Base-by-base conservation (phyloP, 1,284 basidiomycete genomes). In the Microbotryomycetes sp. region DNA sequence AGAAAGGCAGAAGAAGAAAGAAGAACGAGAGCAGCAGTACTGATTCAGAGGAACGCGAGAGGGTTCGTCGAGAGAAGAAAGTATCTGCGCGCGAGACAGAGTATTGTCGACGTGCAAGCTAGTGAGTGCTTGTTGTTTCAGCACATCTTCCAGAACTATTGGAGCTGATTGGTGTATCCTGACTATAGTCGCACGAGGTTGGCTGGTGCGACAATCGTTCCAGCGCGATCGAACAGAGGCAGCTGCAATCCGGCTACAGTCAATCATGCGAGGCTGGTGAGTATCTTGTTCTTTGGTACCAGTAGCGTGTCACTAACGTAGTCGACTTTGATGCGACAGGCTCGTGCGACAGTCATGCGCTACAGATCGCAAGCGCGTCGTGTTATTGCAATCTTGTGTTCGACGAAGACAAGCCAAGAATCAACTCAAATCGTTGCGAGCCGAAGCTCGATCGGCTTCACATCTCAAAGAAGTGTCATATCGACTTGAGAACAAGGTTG, bases 381-480 rank as follows among this genome's bases (percentile, higher is more conserved):
- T 97, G 58, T 86, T 88, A 72, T 77, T 98, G 31, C 96, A 99
- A 75, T 93, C 90, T 23, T 93, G 91, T 73, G 81, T 94, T 63
- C 89, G 96, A 56, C 88, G 94, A 30, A 86, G 90, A 49, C 79
- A 89, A 54, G 96, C 96, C 30, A 84, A 87, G 65, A 87, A 86
- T 69, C 86, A 97, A 74, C 84, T 98, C 60, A 86, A 87, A 69
- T 81, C 80, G 6, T 84, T 97, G 65, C 87, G 84, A 72, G 83
- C 86, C 28, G 96, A 98, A 76, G 96, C 96, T 26, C 90, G 92
- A 58, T 97, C 94, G 0, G 94, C 94, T 31, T 88, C 88, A 69
- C 97, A 96, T 76, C 96, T 96, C 83, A 97, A 98, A 79, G 96
- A 98, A 79, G 97, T 97, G 68, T 97, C 96, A 0, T 98, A 97